Evolutionary conservation across 371 early-diverging fungal species (phyloP).

Genomic region (Haplosporangium sp.): DNA sequence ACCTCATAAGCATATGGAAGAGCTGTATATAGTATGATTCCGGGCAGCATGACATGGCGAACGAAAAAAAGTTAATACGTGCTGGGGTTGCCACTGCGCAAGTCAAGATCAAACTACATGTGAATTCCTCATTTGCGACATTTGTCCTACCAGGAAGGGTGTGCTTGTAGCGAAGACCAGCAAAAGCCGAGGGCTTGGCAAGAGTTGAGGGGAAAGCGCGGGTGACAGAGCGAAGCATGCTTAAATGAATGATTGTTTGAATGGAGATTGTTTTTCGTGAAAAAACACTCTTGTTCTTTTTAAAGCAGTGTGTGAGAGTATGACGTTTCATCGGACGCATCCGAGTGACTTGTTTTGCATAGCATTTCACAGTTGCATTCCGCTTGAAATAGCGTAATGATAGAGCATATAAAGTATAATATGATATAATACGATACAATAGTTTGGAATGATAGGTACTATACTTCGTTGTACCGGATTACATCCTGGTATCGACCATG

Average conservation of each 20-base stretch:
- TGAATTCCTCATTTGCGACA: not conserved
- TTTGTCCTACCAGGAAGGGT: slow-evolving; percentile 62
- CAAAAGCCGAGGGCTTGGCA: slow-evolving; percentile 64
- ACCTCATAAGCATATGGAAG: slow-evolving; percentile 82
- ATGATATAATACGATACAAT: not conserved
- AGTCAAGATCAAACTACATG: not conserved
- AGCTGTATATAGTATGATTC: slow-evolving; percentile 11
- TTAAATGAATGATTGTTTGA: slow-evolving; percentile 10
- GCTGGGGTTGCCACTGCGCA: slow-evolving; percentile 1
- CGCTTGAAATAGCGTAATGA: no score
- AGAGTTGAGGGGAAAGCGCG: slow-evolving; percentile 63
- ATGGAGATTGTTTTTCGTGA: not conserved
- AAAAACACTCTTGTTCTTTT: no score
- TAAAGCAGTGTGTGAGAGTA: no score
- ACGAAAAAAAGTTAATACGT: not conserved
- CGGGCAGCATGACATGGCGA: not conserved
- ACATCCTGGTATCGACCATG: not conserved
- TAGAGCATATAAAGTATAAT: no score
- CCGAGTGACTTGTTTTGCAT: no score
- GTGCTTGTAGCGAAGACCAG: slow-evolving; percentile 63
- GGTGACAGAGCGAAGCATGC: slow-evolving; percentile 54
- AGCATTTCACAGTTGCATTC: no score
- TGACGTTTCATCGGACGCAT: no score
- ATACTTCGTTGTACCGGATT: slow-evolving; percentile 3
- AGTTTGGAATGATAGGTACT: not conserved